phyloP scores from a whole-genome alignment of 495 filamentous ascomycete species.

The Trypethelium eluteriae region DNA sequence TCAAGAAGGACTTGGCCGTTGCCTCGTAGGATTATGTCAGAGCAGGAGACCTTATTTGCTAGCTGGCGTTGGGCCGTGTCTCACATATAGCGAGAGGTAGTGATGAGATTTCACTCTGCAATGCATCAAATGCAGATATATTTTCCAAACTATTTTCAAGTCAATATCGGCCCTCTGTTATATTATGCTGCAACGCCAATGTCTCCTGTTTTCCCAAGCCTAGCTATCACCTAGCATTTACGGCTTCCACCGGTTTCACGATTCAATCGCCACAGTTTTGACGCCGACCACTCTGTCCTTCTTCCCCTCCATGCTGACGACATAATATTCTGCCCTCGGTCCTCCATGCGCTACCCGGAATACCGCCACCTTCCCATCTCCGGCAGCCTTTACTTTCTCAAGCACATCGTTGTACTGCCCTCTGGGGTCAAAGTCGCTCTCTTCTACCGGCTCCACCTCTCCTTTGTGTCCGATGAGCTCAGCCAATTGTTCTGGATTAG shows the following conservation, averaged over 20 bases:
- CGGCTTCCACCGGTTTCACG: conserved; percentile 14
- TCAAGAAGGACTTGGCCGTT: conserved; percentile 93
- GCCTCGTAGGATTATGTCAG: conserved; percentile 49
- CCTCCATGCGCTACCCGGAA: conserved; percentile 57
- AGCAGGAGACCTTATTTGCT: background rate
- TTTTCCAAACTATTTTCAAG: background rate
- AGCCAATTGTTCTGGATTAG: conserved; percentile 48
- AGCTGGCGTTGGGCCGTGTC: conserved; percentile 6
- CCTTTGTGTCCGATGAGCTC: conserved; percentile 47
- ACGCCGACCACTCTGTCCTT: conserved; percentile 58
- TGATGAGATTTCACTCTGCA: background rate
- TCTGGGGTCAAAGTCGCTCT: conserved; percentile 54
- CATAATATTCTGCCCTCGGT: conserved; percentile 67
- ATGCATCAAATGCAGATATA: background rate
- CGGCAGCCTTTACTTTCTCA: conserved; percentile 49
- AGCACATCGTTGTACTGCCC: conserved; percentile 53
- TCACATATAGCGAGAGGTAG: background rate
- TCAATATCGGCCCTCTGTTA: background rate
- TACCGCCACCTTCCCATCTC: conserved; percentile 61
- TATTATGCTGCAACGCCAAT: background rate
- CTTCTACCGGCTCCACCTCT: conserved; percentile 46
- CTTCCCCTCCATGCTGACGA: conserved; percentile 53
- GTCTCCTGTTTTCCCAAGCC: background rate
- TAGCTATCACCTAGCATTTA: background rate
- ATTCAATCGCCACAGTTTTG: conserved; percentile 67